A percentile compares a stretch with the other conserved stretches of the same genome.
These are phyloP conservation scores for Pseudoscleropodium purum DNA, from an alignment of 225 moss, liverwort and hornwort species.

Conservation along the genomic window DNA sequence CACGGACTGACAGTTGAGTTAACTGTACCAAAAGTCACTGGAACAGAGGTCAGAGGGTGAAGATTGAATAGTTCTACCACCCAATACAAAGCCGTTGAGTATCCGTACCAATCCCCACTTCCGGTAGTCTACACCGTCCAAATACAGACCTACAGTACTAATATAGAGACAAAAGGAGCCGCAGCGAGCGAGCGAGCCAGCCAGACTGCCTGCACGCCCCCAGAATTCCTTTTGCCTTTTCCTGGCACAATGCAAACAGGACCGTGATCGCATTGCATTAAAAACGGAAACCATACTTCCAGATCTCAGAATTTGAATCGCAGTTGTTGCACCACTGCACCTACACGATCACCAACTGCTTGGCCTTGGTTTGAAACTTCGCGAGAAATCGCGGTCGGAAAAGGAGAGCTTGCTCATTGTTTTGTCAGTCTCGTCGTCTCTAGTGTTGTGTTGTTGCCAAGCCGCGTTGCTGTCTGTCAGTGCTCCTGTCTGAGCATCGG, in stretches of 20 bases:
- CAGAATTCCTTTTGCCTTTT: neutral
- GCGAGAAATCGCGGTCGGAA: neutral
- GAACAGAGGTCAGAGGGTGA: neutral
- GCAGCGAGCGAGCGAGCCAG: neutral
- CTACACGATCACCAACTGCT: neutral
- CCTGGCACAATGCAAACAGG: neutral
- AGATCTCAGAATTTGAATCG: neutral
- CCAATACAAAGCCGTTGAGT: conserved; percentile 13
- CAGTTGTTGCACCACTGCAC: neutral
- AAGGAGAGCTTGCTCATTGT: neutral
- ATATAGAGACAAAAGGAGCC: neutral
- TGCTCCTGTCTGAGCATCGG: neutral
- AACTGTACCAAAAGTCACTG: neutral
- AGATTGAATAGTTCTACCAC: neutral
- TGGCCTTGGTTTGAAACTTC: too few species aligned
- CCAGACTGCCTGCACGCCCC: neutral
- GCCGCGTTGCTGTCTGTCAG: neutral
- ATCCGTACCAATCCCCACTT: neutral
- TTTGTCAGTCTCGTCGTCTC: neutral
- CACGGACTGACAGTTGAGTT: neutral
- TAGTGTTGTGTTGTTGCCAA: neutral
- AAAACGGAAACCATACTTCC: neutral
- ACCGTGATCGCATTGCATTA: neutral
- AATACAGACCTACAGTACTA: neutral
- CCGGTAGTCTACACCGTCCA: neutral